A percentile compares a stretch with the other conserved stretches of the same genome.
These are phyloP conservation scores for Murraya paniculata DNA, from an alignment of 345 rosid species.

Conservation along the genomic window DNA sequence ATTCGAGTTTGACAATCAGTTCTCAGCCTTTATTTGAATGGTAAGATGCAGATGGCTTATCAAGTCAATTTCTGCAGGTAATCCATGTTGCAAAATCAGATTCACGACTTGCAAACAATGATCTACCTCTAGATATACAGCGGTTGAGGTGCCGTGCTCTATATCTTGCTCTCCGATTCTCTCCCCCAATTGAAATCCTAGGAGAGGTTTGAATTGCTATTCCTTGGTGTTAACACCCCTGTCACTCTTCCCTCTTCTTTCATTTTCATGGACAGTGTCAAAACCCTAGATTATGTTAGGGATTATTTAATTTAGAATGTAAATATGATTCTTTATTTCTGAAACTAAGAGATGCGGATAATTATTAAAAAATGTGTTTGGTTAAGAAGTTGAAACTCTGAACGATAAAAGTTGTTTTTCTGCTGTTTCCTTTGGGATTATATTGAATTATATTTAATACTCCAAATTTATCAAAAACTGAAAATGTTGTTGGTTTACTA, in stretches of 20 bases:
- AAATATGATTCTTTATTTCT: background rate
- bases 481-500: background rate
- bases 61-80: conserved; percentile 48
- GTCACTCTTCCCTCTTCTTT: background rate
- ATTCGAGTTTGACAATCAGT: background rate
- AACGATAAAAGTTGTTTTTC: background rate
- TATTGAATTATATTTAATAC: background rate
- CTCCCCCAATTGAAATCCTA: conserved; percentile 66
- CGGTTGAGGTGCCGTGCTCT: conserved; percentile 90
- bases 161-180: conserved; percentile 72
- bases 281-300: background rate
- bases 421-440: background rate
- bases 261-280: too few species aligned
- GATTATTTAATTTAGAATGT: background rate
- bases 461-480: background rate
- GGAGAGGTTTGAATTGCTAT: conserved; percentile 67
- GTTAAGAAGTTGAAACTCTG: background rate
- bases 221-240: background rate
- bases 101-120: conserved; percentile 91
- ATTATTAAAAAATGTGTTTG: background rate
- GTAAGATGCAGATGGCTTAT: background rate
- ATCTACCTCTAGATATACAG: conserved; percentile 80
- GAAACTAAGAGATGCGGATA: background rate
- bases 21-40: background rate
- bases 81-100: conserved; percentile 88